phyloP scores from a whole-genome alignment of 176 grass and related monocot species.

The Bromus sterilis region DNA sequence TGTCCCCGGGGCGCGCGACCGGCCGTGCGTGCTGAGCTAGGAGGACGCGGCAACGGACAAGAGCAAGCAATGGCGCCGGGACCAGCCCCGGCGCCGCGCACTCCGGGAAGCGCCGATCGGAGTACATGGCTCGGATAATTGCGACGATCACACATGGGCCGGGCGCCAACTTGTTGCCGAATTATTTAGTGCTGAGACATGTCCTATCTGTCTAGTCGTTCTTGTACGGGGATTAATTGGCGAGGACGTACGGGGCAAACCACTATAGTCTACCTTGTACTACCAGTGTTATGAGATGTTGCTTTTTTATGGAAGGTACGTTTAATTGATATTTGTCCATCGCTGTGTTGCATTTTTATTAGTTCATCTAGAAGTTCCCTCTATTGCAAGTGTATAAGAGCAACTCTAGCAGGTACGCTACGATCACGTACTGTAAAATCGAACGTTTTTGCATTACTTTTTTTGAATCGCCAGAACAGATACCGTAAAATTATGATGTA shows the following conservation, averaged over 20 bases:
- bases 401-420: no score
- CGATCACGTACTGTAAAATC: no score
- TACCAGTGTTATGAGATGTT: not conserved
- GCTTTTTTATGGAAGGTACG: not conserved
- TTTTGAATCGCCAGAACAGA: no score
- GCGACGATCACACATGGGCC: conserved; percentile 1
- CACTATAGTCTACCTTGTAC: no score
- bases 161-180: not conserved
- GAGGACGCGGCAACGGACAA: not conserved
- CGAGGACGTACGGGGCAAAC: not conserved
- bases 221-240: not conserved
- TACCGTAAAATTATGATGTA: no score
- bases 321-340: no score
- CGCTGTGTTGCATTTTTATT: no score
- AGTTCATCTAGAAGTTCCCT: no score
- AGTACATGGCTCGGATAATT: not conserved
- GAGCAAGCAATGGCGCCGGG: not conserved
- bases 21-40: conserved; percentile 1
- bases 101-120: not conserved
- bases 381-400: no score
- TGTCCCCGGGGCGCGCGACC: conserved; percentile 14
- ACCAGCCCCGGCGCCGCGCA: not conserved
- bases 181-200: not conserved
- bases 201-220: not conserved
- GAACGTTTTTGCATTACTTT: no score